Evolutionary conservation across 352 stramenopile genomes (phyloP).

Genomic region (Phytophthora pistaciae): DNA sequence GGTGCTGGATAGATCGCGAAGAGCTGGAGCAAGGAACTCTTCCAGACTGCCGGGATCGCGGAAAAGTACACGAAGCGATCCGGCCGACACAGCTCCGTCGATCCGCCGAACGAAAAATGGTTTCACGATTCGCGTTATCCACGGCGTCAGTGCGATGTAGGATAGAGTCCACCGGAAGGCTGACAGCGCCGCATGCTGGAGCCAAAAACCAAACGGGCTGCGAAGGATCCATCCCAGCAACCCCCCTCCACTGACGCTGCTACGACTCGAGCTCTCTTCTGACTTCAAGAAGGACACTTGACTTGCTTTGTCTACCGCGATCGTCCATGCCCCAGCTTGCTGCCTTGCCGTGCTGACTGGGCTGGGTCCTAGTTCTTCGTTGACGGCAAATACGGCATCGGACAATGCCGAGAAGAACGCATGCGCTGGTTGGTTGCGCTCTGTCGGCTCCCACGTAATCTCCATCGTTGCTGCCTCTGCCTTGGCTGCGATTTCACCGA

Average conservation of each 20-base stretch:
- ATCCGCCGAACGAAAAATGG: slow-evolving; percentile 3
- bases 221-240: slow-evolving; percentile 13
- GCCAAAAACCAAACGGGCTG: slow-evolving; percentile 2
- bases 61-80: slow-evolving; percentile 33
- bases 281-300: slow-evolving; percentile 41
- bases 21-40: slow-evolving; percentile 35
- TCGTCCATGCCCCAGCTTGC: slow-evolving; percentile 28
- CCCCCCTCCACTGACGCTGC: neutral
- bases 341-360: neutral
- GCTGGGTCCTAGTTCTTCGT: neutral
- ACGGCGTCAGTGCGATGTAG: slow-evolving; percentile 18
- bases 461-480: slow-evolving; percentile 25
- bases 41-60: slow-evolving; percentile 38
- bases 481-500: slow-evolving; percentile 44
- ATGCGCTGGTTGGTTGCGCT: slow-evolving; percentile 67
- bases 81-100: neutral
- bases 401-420: slow-evolving; percentile 60
- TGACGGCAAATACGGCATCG: slow-evolving; percentile 19
- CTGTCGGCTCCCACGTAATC: slow-evolving; percentile 70
- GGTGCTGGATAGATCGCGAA: slow-evolving; percentile 15
- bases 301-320: slow-evolving; percentile 32
- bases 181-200: slow-evolving; percentile 14
- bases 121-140: slow-evolving; percentile 11
- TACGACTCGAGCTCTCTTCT: slow-evolving; percentile 7
- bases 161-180: slow-evolving; percentile 25